Percentiles rank a stretch among this genome's conserved stretches.
phyloP scores from a whole-genome alignment of 495 filamentous ascomycete genomes.

The Ascodesmis nigricans region DNA sequence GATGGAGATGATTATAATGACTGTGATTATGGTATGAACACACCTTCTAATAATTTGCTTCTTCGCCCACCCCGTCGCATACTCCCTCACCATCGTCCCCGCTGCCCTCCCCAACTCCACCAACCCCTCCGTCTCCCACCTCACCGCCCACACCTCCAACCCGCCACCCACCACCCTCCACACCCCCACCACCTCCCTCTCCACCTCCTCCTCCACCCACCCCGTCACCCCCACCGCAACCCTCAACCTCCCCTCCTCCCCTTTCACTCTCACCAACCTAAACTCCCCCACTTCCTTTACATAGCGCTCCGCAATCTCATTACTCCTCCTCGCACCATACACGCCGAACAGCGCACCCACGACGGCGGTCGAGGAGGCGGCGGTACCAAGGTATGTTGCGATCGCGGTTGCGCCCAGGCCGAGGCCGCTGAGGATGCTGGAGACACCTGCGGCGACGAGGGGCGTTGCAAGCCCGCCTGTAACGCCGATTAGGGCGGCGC shows the following conservation, averaged over 20 bases:
- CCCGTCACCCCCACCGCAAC: slow-evolving; percentile 68
- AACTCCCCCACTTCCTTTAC: slow-evolving; percentile 75
- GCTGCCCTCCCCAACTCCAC: slow-evolving; percentile 57
- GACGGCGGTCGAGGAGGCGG: slow-evolving; percentile 53
- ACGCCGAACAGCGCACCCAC: slow-evolving; percentile 76
- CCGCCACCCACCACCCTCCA: slow-evolving; percentile 52
- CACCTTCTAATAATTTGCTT: slow-evolving; percentile 55
- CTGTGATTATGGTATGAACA: too few species aligned
- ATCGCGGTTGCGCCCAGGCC: slow-evolving; percentile 61
- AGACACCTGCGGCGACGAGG: slow-evolving; percentile 59
- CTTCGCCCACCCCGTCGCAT: slow-evolving; percentile 57
- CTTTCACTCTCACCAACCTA: slow-evolving; percentile 44
- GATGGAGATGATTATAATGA: too few species aligned
- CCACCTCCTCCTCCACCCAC: slow-evolving; percentile 43
- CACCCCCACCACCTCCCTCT: slow-evolving; percentile 37
- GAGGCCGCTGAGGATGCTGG: slow-evolving; percentile 56
- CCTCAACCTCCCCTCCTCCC: slow-evolving; percentile 36
- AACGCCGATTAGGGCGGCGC: slow-evolving; percentile 55
- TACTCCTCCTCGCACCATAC: slow-evolving; percentile 65
- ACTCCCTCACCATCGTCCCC: slow-evolving; percentile 46
- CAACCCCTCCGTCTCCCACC: slow-evolving; percentile 62
- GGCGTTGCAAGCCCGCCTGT: slow-evolving; percentile 67
- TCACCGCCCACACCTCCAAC: slow-evolving; percentile 61
- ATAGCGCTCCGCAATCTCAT: slow-evolving; percentile 71
- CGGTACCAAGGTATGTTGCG: slow-evolving; percentile 52